These are phyloP conservation scores for Botrytis tulipae DNA, from an alignment of 2,329 filamentous ascomycete genomes.

Conservation along the genomic window DNA sequence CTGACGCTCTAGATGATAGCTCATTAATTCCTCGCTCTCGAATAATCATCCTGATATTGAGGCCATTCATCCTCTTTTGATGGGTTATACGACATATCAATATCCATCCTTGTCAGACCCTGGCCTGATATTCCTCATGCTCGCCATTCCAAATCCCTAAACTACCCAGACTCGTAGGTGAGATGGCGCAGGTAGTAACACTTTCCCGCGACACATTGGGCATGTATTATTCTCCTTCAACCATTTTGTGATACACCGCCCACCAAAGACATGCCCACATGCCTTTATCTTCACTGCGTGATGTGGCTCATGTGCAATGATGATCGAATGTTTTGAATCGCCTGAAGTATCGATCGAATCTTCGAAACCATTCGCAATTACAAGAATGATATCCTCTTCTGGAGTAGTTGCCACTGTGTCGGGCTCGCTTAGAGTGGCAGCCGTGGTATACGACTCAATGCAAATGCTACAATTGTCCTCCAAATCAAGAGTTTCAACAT, in stretches of 20 bases:
- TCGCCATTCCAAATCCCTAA: neutral
- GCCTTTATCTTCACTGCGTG: neutral
- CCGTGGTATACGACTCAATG: neutral
- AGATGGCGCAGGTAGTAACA: neutral
- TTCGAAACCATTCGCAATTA: neutral
- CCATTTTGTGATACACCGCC: neutral
- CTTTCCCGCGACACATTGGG: neutral
- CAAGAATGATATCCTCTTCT: neutral
- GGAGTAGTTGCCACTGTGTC: neutral
- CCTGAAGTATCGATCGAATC: neutral
- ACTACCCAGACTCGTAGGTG: neutral
- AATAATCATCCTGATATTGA: neutral
- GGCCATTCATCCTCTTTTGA: rapidly evolving
- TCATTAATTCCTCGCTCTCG: neutral
- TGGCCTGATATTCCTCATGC: neutral
- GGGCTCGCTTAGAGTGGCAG: neutral
- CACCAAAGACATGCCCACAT: neutral
- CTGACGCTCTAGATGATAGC: neutral
- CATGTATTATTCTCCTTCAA: neutral
- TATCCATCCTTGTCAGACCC: neutral
- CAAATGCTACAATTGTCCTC: neutral
- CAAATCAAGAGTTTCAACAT: neutral
- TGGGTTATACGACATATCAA: neutral
- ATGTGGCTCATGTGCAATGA: neutral
- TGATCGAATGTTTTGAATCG: neutral